phyloP scores from a whole-genome alignment of 352 stramenopile species.

The Phytophthora rubi region DNA sequence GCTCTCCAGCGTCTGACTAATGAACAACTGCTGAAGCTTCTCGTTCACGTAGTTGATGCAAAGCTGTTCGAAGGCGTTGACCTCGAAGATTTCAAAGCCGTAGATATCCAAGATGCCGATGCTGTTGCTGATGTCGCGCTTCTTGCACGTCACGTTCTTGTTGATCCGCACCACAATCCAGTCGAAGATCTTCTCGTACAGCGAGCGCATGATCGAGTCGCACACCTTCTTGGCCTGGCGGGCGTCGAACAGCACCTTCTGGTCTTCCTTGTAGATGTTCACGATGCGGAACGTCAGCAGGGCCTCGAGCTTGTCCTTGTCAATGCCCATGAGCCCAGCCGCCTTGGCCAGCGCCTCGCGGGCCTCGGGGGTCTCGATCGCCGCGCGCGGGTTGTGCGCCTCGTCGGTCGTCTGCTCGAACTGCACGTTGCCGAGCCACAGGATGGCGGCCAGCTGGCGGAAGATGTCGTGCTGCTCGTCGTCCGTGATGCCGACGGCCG shows the following conservation, averaged over 20 bases:
- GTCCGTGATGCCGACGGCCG: constrained; percentile 69
- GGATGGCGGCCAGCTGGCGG: constrained; percentile 78
- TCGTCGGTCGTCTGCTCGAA: constrained; percentile 82
- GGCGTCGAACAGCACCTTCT: constrained; percentile 78
- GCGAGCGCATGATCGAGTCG: constrained; percentile 84
- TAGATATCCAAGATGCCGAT: constrained; percentile 93
- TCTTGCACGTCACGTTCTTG: constrained; percentile 75
- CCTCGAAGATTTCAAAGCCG: constrained; percentile 91
- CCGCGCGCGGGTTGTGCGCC: constrained; percentile 71
- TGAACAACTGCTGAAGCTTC: constrained; percentile 90
- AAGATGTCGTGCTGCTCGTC: constrained; percentile 81
- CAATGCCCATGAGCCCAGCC: constrained; percentile 69
- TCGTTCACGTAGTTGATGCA: constrained; percentile 93
- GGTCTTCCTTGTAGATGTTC: constrained; percentile 81
- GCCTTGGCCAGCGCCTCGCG: constrained; percentile 63
- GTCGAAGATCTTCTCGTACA: constrained; percentile 93
- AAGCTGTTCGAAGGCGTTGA: constrained; percentile 92
- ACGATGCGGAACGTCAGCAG: constrained; percentile 82
- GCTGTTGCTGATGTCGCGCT: constrained; percentile 69
- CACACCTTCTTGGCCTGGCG: constrained; percentile 83
- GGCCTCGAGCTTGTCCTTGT: constrained; percentile 64
- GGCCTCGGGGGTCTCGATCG: constrained; percentile 64
- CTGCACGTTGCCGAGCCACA: constrained; percentile 86
- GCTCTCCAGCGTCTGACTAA: constrained; percentile 79
- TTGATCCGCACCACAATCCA: constrained; percentile 90